Percentiles rank a stretch among this genome's conserved stretches.
Conservation (phyloP, 495 filamentous ascomycete species). For the Hypoxylon perforatum region DNA sequence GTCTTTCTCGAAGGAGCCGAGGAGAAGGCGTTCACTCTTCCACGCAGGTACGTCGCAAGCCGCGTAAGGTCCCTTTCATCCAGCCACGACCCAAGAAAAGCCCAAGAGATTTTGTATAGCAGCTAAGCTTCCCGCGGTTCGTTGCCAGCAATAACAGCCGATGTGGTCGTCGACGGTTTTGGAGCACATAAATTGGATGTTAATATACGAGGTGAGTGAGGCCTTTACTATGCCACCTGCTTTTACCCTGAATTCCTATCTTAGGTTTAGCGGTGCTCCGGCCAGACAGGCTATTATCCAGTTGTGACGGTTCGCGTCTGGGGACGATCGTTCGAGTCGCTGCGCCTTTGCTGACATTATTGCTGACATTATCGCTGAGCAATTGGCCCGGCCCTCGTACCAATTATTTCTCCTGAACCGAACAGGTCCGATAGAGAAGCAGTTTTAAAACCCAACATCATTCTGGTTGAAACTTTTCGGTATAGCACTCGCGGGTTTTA, state of each 20-base stretch:
- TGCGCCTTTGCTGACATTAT: slow-evolving; percentile 14
- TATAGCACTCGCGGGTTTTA: slow-evolving; percentile 1
- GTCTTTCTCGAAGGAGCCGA: not conserved
- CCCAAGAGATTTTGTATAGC: not conserved
- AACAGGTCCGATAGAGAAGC: not conserved
- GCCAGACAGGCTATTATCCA: slow-evolving; percentile 41
- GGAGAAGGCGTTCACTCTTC: not conserved
- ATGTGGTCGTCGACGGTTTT: slow-evolving; percentile 23
- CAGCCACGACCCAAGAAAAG: not conserved
- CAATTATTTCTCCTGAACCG: slow-evolving; percentile 23
- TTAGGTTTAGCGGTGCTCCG: slow-evolving; percentile 32
- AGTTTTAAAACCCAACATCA: slow-evolving; percentile 17
- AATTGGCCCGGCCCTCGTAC: slow-evolving; percentile 11
- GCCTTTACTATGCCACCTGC: slow-evolving; percentile 19
- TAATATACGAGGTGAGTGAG: slow-evolving; percentile 36
- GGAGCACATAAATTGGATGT: slow-evolving; percentile 33
- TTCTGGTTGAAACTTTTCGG: slow-evolving; percentile 16
- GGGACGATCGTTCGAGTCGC: slow-evolving; percentile 29
- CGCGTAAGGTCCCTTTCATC: slow-evolving; percentile 1
- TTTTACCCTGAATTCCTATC: slow-evolving; percentile 41
- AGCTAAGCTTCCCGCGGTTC: not conserved
- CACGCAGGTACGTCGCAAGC: not conserved
- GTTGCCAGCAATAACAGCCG: slow-evolving; percentile 29
- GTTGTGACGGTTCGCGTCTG: slow-evolving; percentile 32
- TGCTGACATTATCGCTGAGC: slow-evolving; percentile 7